Conservation (phyloP, 768 basidiomycete genomes). For the Amanita molliuscula region DNA sequence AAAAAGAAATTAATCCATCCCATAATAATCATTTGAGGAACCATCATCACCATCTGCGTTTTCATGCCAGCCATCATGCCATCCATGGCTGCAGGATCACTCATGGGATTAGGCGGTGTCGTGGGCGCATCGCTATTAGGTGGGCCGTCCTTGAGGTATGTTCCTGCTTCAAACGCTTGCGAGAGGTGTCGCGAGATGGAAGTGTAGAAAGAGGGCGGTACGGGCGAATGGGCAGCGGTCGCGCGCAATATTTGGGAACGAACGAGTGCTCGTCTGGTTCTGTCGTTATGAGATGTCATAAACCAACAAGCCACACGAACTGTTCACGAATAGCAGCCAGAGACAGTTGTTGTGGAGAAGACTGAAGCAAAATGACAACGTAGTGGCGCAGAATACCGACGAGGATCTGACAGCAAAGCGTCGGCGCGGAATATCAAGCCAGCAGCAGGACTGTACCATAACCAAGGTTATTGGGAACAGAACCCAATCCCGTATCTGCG, state of each 20-base stretch:
- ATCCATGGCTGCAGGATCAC: constrained; percentile 89
- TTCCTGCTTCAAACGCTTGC: constrained; percentile 61
- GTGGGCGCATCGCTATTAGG: constrained; percentile 51
- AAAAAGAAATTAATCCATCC: constrained; percentile 99
- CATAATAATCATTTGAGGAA: constrained; percentile 98
- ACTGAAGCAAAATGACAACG: constrained; percentile 77
- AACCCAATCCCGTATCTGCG: constrained; percentile 91
- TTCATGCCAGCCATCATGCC: constrained; percentile 99
- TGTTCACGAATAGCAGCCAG: constrained; percentile 84
- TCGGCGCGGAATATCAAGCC: neutral
- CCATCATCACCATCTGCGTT: constrained; percentile 99
- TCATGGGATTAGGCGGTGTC: constrained; percentile 70
- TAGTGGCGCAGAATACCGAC: constrained; percentile 92
- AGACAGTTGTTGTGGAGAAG: constrained; percentile 71
- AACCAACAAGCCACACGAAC: constrained; percentile 34
- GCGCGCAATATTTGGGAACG: constrained; percentile 80
- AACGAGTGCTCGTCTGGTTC: constrained; percentile 56
- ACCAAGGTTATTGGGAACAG: constrained; percentile 95
- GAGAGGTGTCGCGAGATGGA: constrained; percentile 69
- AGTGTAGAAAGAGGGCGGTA: constrained; percentile 64
- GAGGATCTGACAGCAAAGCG: constrained; percentile 41
- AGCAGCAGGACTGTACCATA: constrained; percentile 42
- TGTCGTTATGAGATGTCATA: neutral
- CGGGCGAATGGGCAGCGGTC: constrained; percentile 70
- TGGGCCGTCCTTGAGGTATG: constrained; percentile 80